Evolutionary conservation across 805 yeast genomes (phyloP).

Genomic region (Saccharomycopsis olivae): DNA sequence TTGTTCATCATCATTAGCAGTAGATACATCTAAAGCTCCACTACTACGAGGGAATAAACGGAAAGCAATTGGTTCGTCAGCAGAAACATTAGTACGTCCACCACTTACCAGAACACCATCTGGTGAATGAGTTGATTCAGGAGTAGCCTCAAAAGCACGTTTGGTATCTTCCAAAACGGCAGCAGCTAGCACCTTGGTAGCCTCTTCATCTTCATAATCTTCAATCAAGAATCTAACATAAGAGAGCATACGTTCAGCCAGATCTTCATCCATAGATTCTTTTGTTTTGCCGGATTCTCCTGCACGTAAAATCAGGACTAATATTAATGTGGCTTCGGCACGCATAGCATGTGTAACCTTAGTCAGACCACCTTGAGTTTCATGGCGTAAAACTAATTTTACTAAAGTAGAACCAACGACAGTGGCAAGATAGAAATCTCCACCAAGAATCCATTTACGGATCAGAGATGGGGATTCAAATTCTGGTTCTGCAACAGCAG

Average conservation of each 20-base stretch:
- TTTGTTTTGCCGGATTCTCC: conserved; percentile 65
- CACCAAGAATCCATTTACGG: conserved; percentile 70
- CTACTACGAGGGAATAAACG: conserved; percentile 38
- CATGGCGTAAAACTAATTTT: conserved; percentile 72
- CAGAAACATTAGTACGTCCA: conserved; percentile 33
- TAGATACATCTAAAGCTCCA: conserved; percentile 24
- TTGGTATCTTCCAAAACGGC: conserved; percentile 85
- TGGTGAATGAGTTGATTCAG: conserved; percentile 44
- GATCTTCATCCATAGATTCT: conserved; percentile 87
- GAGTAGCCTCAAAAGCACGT: conserved; percentile 63
- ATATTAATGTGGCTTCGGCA: conserved; percentile 88
- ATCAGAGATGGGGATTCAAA: conserved; percentile 55
- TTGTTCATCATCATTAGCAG: conserved; percentile 31
- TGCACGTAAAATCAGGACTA: conserved; percentile 85
- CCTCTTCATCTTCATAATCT: conserved; percentile 37
- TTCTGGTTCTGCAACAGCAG: conserved; percentile 21
- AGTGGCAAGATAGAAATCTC: conserved; percentile 86
- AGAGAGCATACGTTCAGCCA: conserved; percentile 87
- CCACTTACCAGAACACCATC: neutral
- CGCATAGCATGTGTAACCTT: conserved; percentile 68
- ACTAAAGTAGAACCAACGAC: conserved; percentile 82
- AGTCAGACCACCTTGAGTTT: conserved; percentile 42
- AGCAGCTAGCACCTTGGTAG: conserved; percentile 33
- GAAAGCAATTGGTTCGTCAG: conserved; percentile 69
- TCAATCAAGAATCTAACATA: conserved; percentile 74